A percentile compares a stretch with the other conserved stretches of the same genome.
Conservation (phyloP, 805 yeast genomes). For the Jamesozyma gamospora region DNA sequence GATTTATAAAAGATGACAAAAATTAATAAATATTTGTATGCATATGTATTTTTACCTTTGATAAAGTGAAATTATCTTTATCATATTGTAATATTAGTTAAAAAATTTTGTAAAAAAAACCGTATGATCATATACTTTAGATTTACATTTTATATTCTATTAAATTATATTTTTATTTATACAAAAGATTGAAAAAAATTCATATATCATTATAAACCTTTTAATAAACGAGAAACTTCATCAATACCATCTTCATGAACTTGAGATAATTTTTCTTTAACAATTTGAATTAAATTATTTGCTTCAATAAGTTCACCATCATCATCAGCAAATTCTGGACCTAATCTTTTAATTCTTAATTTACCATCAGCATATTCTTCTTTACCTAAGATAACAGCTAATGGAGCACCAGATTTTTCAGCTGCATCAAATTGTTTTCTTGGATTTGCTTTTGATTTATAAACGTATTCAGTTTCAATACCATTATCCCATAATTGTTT, state of each 20-base stretch:
- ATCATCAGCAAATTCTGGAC: slow-evolving; percentile 78
- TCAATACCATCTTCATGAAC: slow-evolving; percentile 45
- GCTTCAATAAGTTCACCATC: slow-evolving; percentile 72
- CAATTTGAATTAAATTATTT: slow-evolving; percentile 46
- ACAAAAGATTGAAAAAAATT: too few species aligned
- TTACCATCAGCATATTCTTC: slow-evolving; percentile 77
- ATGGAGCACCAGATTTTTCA: slow-evolving; percentile 81
- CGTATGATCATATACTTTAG: too few species aligned
- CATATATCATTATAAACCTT: slow-evolving; percentile 34
- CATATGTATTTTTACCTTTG: too few species aligned
- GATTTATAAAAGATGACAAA: neutral
- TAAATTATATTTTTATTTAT: too few species aligned
- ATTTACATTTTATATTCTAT: neutral
- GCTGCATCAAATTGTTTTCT: slow-evolving; percentile 98
- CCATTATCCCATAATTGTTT: slow-evolving; percentile 80
- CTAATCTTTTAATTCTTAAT: slow-evolving; percentile 77
- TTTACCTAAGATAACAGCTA: slow-evolving; percentile 90
- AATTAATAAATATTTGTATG: neutral
- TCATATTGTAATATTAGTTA: too few species aligned
- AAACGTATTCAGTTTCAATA: slow-evolving; percentile 82
- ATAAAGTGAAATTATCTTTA: too few species aligned
- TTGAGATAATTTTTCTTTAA: slow-evolving; percentile 45
- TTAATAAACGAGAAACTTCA: slow-evolving; percentile 54
- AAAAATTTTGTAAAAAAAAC: too few species aligned
- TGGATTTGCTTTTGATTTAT: slow-evolving; percentile 87